phyloP scores from a whole-genome alignment of 176 grass and related monocot genomes.

The Cenchrus purpureus region DNA sequence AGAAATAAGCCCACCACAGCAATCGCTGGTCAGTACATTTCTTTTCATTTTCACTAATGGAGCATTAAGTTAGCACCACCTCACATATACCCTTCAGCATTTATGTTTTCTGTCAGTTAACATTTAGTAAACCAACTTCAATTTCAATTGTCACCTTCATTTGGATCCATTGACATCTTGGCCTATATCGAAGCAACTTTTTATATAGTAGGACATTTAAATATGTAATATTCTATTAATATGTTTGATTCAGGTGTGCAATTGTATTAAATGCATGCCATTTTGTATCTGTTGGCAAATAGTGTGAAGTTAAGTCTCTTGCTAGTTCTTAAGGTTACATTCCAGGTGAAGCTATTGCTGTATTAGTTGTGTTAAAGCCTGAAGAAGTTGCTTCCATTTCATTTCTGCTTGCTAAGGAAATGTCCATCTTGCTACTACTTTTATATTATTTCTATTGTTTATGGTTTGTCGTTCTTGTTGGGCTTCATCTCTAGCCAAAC shows the following conservation, averaged over 20 bases:
- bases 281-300: background rate
- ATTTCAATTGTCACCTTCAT: background rate
- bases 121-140: background rate
- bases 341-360: background rate
- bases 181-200: background rate
- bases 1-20: slow-evolving; percentile 53
- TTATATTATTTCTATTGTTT: background rate
- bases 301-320: background rate
- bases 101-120: background rate
- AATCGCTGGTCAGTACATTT: slow-evolving; percentile 44
- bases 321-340: background rate
- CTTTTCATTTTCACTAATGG: slow-evolving; percentile 22
- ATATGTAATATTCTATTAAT: background rate
- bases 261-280: background rate
- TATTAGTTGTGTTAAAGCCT: slow-evolving; percentile 1
- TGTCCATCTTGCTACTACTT: background rate
- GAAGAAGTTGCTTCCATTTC: background rate
- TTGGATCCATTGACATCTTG: slow-evolving; percentile 1
- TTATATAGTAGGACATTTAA: slow-evolving; percentile 9
- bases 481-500: background rate
- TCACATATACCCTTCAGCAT: slow-evolving; percentile 12
- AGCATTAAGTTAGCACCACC: slow-evolving; percentile 1
- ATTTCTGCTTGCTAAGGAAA: slow-evolving; percentile 8
- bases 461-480: background rate
- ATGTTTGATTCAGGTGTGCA: background rate